These are phyloP conservation scores for Ganoderma boninense DNA, from an alignment of 1,284 basidiomycete genomes.

Conservation along the genomic window DNA sequence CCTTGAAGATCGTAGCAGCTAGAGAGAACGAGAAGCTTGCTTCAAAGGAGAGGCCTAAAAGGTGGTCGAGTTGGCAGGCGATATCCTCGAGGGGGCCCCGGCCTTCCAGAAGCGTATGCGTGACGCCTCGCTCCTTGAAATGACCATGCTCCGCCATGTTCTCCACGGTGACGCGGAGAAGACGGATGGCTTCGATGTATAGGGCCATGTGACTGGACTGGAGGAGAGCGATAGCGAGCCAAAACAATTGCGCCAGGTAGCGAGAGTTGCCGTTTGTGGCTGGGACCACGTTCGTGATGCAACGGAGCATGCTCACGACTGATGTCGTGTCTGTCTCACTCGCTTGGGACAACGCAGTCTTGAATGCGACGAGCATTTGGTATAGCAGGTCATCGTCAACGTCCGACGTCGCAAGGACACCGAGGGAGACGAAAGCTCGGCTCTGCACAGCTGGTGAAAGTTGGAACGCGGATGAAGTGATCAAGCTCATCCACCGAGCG, in stretches of 20 bases:
- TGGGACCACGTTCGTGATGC: slow-evolving; percentile 81
- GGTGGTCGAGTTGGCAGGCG: slow-evolving; percentile 75
- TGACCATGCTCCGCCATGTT: slow-evolving; percentile 68
- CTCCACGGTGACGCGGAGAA: slow-evolving; percentile 75
- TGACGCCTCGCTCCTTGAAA: slow-evolving; percentile 63
- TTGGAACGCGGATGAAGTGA: slow-evolving; percentile 94
- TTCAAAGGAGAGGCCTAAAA: slow-evolving; percentile 82
- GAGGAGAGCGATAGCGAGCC: slow-evolving; percentile 85
- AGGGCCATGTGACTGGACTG: slow-evolving; percentile 80
- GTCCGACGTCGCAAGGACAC: slow-evolving; percentile 79
- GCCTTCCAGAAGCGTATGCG: slow-evolving; percentile 69
- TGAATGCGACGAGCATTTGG: slow-evolving; percentile 87
- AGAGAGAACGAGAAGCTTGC: slow-evolving; percentile 84
- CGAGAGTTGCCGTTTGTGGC: slow-evolving; percentile 74
- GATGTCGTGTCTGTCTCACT: slow-evolving; percentile 78
- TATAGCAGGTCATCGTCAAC: slow-evolving; percentile 91
- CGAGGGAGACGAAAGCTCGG: slow-evolving; percentile 88
- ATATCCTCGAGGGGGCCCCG: slow-evolving; percentile 74
- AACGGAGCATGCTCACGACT: slow-evolving; percentile 87
- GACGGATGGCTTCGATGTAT: slow-evolving; percentile 73
- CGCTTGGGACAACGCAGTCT: slow-evolving; percentile 67
- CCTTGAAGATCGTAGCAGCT: slow-evolving; percentile 86
- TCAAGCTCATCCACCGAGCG: slow-evolving; percentile 91
- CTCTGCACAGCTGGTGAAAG: slow-evolving; percentile 90
- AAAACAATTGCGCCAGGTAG: slow-evolving; percentile 81